These are phyloP conservation scores for Tetrahymena borealis DNA, from an alignment of 73 alveolate genomes.

Conservation along the genomic window DNA sequence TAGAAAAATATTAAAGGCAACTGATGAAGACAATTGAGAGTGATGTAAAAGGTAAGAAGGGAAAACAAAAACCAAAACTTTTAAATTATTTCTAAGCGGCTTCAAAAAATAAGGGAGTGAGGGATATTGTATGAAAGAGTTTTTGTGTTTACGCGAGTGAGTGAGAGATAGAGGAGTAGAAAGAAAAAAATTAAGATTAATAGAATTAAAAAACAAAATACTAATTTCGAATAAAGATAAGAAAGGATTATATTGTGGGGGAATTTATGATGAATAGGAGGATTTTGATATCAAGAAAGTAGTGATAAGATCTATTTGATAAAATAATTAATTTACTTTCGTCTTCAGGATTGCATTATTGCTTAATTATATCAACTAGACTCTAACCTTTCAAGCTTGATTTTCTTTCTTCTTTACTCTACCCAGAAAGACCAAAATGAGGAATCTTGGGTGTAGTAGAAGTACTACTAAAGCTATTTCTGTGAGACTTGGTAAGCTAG, in stretches of 20 bases:
- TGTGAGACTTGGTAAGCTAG: neutral
- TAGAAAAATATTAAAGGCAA: neutral
- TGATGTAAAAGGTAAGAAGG: neutral
- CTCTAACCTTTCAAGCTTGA: neutral
- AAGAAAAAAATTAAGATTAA: neutral
- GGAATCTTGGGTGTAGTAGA: neutral
- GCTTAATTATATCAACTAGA: neutral
- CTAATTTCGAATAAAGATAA: neutral
- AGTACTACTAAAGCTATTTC: neutral
- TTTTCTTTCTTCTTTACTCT: neutral
- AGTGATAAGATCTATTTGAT: neutral
- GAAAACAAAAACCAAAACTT: neutral
- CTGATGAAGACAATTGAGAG: neutral
- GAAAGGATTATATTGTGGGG: neutral
- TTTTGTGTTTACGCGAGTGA: neutral
- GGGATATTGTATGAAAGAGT: neutral
- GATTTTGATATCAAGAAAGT: neutral
- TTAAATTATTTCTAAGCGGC: neutral
- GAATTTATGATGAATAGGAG: neutral
- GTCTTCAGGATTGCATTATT: conserved; percentile 1
- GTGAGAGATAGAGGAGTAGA: neutral
- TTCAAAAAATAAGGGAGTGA: neutral
- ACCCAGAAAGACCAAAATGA: neutral
- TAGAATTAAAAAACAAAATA: neutral
- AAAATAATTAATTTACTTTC: neutral